Conservation (phyloP, 2,329 filamentous ascomycete genomes). For the Calonectria ilicicola region DNA sequence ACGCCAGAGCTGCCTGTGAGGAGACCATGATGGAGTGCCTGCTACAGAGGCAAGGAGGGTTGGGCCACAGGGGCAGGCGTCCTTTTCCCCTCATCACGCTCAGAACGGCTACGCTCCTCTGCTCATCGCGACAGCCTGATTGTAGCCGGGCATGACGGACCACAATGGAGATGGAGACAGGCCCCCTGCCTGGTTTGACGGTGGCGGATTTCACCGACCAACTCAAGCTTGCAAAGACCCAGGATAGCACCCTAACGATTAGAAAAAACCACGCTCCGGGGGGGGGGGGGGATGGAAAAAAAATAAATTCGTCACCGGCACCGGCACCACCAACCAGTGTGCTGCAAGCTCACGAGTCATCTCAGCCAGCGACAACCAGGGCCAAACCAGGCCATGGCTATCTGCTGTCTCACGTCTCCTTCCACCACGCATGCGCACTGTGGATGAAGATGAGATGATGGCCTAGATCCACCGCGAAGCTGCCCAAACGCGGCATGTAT, state of each 20-base stretch:
- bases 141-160: background rate
- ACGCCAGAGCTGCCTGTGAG: constrained; percentile 18
- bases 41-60: background rate
- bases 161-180: constrained; percentile 14
- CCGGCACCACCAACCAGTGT: constrained; percentile 6
- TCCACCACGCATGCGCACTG: constrained; percentile 8
- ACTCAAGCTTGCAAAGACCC: constrained; percentile 4
- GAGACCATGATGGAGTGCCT: constrained; percentile 12
- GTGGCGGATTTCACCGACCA: constrained; percentile 21
- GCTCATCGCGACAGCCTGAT: constrained; percentile 18
- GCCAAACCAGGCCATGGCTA: constrained; percentile 9
- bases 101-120: background rate
- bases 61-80: background rate
- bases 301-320: constrained; percentile 10
- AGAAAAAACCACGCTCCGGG: constrained; percentile 2
- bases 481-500: constrained; percentile 4
- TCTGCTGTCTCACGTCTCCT: constrained; percentile 9
- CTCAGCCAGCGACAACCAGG: constrained; percentile 5
- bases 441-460: constrained; percentile 8
- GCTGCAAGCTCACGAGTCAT: constrained; percentile 18
- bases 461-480: constrained; percentile 19
- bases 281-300: background rate
- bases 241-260: background rate
- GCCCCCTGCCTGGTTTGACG: constrained; percentile 10
- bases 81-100: constrained; percentile 5